phyloP scores from a whole-genome alignment of 768 basidiomycete species.

The Termitomyces sp. region DNA sequence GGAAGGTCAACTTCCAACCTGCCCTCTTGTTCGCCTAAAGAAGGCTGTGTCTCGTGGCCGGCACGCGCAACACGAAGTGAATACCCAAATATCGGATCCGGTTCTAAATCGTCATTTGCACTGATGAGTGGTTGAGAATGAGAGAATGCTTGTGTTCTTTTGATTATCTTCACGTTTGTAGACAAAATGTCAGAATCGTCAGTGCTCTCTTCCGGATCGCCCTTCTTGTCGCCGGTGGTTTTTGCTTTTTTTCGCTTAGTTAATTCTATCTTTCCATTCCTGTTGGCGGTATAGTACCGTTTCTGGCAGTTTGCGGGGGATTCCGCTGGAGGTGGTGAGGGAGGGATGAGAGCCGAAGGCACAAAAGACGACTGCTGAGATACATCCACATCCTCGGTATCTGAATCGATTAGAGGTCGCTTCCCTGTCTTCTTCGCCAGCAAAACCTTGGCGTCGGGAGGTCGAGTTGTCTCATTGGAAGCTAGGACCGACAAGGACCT shows the following conservation, averaged over 20 bases:
- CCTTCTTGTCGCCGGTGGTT: conserved; percentile 25
- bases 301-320: conserved; percentile 17
- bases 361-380: conserved; percentile 1
- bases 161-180: conserved; percentile 30
- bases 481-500: not conserved
- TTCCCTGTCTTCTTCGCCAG: conserved; percentile 27
- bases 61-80: conserved; percentile 26
- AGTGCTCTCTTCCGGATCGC: conserved; percentile 26
- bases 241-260: conserved; percentile 45
- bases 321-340: conserved; percentile 57
- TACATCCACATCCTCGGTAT: conserved; percentile 19
- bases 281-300: conserved; percentile 29
- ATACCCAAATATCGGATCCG: conserved; percentile 29
- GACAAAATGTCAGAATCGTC: conserved; percentile 16
- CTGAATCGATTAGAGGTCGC: conserved; percentile 34
- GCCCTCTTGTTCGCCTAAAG: conserved; percentile 24
- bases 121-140: conserved; percentile 9
- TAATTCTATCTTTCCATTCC: conserved; percentile 27
- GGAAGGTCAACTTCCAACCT: conserved; percentile 55
- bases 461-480: not conserved
- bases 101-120: conserved; percentile 22
- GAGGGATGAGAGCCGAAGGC: conserved; percentile 47
- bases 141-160: conserved; percentile 19
- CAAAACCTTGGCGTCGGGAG: not conserved
- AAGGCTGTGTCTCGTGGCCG: conserved; percentile 18